Conservation (phyloP, 1,139 yeast species). For the Kluyveromyces sp. region DNA sequence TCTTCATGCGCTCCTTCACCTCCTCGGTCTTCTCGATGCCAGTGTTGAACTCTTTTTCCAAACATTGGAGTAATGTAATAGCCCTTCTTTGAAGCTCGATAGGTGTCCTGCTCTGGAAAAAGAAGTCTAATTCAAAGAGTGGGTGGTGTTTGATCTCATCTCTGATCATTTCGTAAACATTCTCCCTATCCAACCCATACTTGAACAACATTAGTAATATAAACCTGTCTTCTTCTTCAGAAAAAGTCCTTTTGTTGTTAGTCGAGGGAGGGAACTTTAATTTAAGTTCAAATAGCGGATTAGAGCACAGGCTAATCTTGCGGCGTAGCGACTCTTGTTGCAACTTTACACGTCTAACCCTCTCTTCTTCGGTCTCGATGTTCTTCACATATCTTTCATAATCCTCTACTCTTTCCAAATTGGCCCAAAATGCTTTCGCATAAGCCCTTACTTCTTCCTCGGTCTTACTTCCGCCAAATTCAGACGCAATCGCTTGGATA, state of each 20-base stretch:
- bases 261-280: constrained; percentile 59
- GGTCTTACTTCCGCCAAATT: constrained; percentile 51
- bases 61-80: constrained; percentile 54
- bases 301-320: constrained; percentile 51
- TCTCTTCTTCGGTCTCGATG: constrained; percentile 74
- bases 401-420: constrained; percentile 60
- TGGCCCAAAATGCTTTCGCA: constrained; percentile 60
- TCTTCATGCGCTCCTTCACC: constrained; percentile 20
- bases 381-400: constrained; percentile 58
- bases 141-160: constrained; percentile 55
- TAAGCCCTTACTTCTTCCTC: constrained; percentile 62
- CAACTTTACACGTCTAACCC: constrained; percentile 45
- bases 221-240: constrained; percentile 70
- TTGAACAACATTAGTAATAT: constrained; percentile 56
- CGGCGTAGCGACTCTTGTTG: constrained; percentile 63
- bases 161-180: constrained; percentile 55
- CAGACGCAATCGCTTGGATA: constrained; percentile 50
- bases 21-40: constrained; percentile 21
- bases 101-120: constrained; percentile 59
- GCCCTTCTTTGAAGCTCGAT: constrained; percentile 64
- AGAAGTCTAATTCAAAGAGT: constrained; percentile 61
- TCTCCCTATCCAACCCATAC: constrained; percentile 58
- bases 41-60: constrained; percentile 47
- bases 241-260: constrained; percentile 49
- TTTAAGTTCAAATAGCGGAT: constrained; percentile 57